Base-by-base conservation (phyloP, 2,329 filamentous ascomycete species). In the Aspergillus jensenii region DNA sequence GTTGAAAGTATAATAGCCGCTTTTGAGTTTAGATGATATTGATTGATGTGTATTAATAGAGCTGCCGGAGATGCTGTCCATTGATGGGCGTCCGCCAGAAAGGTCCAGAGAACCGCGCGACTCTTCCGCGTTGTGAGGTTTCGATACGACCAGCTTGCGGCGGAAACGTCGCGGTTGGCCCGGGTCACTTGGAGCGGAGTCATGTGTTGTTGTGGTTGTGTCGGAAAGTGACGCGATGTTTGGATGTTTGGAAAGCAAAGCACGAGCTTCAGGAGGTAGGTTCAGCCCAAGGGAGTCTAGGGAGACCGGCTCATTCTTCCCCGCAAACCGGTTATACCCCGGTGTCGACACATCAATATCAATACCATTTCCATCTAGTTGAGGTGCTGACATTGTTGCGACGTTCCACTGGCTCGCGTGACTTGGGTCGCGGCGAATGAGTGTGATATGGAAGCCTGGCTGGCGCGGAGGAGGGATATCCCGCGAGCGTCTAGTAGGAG, bases 321-420 rank as follows among this genome's bases (percentile, higher is more conserved):
- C 66, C n/a, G 80, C 69, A 62, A 88, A 87, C 54, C 83, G 83
- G 40, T 75, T 78, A 66, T 88, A 88, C 15, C 84, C 84, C 2
- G 83, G 81, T 23, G 84, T 87, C 8, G 76, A 79, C 11, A 88
- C 80, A 52, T 86, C 83, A 11, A 88, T 77, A 40, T 80, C 78
- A 55, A 82, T 77, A 2, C 70, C 56, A 37, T 69, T 67, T 51
- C 64, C 66, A 51, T 70, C 71, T 56, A 66, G 62, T 37, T 60
- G 67, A 37, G 68, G 67, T 44, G 73, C 76, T 43, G 81, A 82
- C 49, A 91, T 81, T 55, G 81, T 86, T 21, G 87, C 90, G 12
- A 92, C 82, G 67, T 92, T 92, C 88, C 89, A 91, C 71, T 92
- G 90, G 55, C 80, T 81, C 7, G 86, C 85, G 8, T 87, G 84